Evolutionary conservation across 1,284 basidiomycete species (phyloP).

Genomic region (Boletus semigastroideus): DNA sequence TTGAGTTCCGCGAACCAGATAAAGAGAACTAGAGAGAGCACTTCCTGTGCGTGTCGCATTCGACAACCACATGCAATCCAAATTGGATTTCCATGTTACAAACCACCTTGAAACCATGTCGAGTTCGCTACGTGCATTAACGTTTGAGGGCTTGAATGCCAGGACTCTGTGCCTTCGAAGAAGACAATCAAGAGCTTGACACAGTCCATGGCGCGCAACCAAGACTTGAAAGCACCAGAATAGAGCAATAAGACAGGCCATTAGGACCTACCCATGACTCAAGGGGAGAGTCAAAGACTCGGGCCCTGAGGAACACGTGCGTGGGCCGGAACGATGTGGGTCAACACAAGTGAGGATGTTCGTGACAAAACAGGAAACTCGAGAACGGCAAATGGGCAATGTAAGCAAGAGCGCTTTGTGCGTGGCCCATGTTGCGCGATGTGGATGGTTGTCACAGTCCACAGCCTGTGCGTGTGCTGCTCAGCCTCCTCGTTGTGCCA

Average conservation of each 20-base stretch:
- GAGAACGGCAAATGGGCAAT: slow-evolving; percentile 20
- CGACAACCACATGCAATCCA: slow-evolving; percentile 22
- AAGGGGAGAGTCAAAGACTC: slow-evolving; percentile 24
- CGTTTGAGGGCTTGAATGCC: slow-evolving; percentile 27
- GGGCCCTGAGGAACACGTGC: slow-evolving; percentile 23
- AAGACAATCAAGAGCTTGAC: slow-evolving; percentile 10
- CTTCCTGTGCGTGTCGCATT: slow-evolving; percentile 35
- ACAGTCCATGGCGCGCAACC: slow-evolving; percentile 34
- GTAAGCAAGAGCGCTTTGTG: slow-evolving; percentile 28
- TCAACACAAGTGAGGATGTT: slow-evolving; percentile 9
- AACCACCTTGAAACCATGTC: slow-evolving; percentile 37
- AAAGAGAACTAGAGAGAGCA: slow-evolving; percentile 6
- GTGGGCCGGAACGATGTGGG: slow-evolving; percentile 22
- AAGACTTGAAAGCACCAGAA: slow-evolving; percentile 32
- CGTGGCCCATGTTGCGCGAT: slow-evolving; percentile 27
- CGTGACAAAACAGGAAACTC: slow-evolving; percentile 2
- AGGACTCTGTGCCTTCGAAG: slow-evolving; percentile 7
- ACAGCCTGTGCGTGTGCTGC: slow-evolving; percentile 24
- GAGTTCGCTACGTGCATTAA: slow-evolving; percentile 25
- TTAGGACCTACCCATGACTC: slow-evolving; percentile 13
- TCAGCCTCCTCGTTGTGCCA: slow-evolving; percentile 14
- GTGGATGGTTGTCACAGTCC: slow-evolving; percentile 7
- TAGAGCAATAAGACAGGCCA: slow-evolving; percentile 10
- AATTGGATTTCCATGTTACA: slow-evolving; percentile 22
- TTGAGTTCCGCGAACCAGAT: slow-evolving; percentile 15